These are phyloP conservation scores for Scedosporium dehoogii DNA, from an alignment of 2,329 filamentous ascomycete species.

Conservation along the genomic window DNA sequence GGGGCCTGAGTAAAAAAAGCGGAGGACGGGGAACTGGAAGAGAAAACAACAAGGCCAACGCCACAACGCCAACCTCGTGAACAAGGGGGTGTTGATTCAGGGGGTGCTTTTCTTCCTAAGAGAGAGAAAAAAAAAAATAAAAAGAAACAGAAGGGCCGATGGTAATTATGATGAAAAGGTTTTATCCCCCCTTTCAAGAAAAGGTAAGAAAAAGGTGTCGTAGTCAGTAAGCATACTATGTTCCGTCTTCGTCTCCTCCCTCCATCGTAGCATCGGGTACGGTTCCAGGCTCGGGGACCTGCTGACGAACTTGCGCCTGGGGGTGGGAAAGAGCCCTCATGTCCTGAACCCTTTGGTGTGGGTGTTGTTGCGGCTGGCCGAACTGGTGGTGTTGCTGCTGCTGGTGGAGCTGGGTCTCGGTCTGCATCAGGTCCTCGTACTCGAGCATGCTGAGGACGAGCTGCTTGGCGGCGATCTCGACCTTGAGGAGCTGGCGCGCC, in stretches of 20 bases:
- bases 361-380: slow-evolving; percentile 8
- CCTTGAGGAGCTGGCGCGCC: slow-evolving; percentile 36
- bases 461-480: slow-evolving; percentile 44
- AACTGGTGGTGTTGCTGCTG: slow-evolving; percentile 14
- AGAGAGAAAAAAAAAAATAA: background rate
- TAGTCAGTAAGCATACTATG: background rate
- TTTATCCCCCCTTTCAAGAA: background rate
- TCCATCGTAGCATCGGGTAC: slow-evolving; percentile 6
- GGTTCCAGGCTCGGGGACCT: background rate
- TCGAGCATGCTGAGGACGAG: slow-evolving; percentile 42
- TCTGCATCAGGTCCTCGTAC: slow-evolving; percentile 33
- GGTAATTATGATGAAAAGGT: background rate
- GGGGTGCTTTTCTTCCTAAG: background rate
- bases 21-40: background rate
- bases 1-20: background rate
- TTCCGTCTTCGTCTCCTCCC: slow-evolving; percentile 3
- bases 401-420: slow-evolving; percentile 17
- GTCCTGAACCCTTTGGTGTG: background rate
- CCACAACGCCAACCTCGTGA: background rate
- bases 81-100: background rate
- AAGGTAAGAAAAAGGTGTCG: background rate
- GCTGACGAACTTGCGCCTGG: background rate
- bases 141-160: background rate
- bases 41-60: background rate
- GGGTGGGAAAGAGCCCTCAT: background rate